Evolutionary conservation across 1,139 yeast genomes (phyloP), one percentile per base, ranked within the genome.

Genomic region (Magnusiomyces suaveolens): DNA sequence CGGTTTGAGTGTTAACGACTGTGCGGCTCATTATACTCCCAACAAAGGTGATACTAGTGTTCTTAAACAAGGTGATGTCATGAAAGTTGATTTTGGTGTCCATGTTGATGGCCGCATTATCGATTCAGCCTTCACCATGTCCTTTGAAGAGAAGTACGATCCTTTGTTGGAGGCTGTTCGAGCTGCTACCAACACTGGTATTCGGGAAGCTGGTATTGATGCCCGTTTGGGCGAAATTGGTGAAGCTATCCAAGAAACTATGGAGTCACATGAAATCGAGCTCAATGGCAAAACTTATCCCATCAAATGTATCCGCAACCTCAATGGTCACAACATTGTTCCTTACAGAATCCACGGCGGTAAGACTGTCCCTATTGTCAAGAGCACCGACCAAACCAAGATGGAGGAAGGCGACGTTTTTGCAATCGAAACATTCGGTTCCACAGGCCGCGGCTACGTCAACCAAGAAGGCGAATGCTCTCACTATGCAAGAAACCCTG

Each of bases 381-480:
- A 90, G 66, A 87, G 87, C 64, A 92, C 90, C 14, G 98, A 92
- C 69, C 80, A 80, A 71, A 90, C 97, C 25, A 90, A 90, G 76
- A 90, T 92, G 97, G 99, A 94, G 70, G 99, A 92, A 73, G 97
- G 97, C 59, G 98, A 92, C 69, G 84, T 89, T 1, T 92, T 88
- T 75, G 99, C 99, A 55, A 90, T 94, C 66, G 99, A 92, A 72
- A 92, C 99, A 2, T 92, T 92, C 66, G 98, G 98, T 3, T 81
- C 96, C 47, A 92, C 98, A 1, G 99, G 99, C 59, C 80, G 85
- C 59, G 99, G 97, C 29, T 84, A 83, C 64, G 98, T 92, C 43
- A 74, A 83, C 53, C 76, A 82, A 24, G 85, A 83, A 59, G 98
- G 98, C 50, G 98, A 94, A 70, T 84, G 92, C 64, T 89, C 97